Conservation (phyloP, 139 green algal genomes). For the Coelastrella sp. region DNA sequence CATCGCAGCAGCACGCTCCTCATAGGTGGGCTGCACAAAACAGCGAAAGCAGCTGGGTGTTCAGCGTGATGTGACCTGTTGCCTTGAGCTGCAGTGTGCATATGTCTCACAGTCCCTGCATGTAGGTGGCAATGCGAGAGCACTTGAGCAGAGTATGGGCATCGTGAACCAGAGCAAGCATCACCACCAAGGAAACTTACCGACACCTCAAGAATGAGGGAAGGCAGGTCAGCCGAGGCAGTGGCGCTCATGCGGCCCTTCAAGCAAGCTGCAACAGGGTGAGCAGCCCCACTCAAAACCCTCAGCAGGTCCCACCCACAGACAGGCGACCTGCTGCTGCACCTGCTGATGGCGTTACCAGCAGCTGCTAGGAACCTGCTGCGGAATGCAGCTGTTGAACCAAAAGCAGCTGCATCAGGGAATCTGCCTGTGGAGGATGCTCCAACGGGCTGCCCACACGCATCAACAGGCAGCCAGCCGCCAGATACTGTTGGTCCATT, state of each 20-base stretch:
- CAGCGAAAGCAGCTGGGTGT: background rate
- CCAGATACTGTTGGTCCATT: background rate
- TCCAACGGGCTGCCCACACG: slow-evolving; percentile 13
- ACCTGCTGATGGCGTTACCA: background rate
- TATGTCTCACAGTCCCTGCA: too few species aligned
- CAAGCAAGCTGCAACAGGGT: slow-evolving; percentile 46
- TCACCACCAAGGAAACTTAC: background rate
- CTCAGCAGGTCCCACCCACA: slow-evolving; percentile 53
- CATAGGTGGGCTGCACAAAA: slow-evolving; percentile 25
- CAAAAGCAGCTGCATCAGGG: background rate
- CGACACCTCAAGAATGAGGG: slow-evolving; percentile 50
- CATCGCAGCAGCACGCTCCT: slow-evolving; percentile 32
- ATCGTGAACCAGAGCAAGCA: background rate
- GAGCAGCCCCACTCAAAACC: slow-evolving; percentile 28
- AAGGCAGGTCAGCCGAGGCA: slow-evolving; percentile 20
- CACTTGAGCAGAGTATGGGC: too few species aligned
- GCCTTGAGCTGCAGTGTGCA: background rate
- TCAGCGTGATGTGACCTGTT: background rate
- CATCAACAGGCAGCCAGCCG: slow-evolving; percentile 18
- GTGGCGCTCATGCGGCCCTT: background rate
- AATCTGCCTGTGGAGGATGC: background rate
- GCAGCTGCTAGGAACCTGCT: slow-evolving; percentile 1
- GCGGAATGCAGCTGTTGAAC: background rate
- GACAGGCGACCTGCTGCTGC: slow-evolving; percentile 28
- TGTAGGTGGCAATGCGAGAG: too few species aligned